phyloP scores from a whole-genome alignment of 805 yeast genomes.

The Yamadazyma olivae region DNA sequence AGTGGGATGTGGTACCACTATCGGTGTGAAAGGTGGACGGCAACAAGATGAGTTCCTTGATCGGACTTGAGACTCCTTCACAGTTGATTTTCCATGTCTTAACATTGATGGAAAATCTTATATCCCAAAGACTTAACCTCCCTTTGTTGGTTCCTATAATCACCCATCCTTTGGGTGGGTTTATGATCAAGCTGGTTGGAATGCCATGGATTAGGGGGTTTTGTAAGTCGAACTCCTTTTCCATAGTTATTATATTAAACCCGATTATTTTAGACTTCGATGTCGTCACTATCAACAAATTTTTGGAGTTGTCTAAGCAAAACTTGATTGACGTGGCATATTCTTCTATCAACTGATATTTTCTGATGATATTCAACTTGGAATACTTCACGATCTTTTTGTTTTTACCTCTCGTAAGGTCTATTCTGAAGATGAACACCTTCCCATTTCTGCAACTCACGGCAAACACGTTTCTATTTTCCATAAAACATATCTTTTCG shows the following conservation, averaged over 20 bases:
- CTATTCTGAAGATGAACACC: constrained; percentile 36
- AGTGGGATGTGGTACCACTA: constrained; percentile 8
- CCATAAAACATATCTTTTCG: constrained; percentile 48
- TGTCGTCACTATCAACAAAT: constrained; percentile 49
- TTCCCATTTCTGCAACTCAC: constrained; percentile 50
- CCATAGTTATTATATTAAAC: constrained; percentile 60
- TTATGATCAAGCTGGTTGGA: constrained; percentile 57
- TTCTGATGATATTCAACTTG: constrained; percentile 35
- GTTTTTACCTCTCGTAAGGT: constrained; percentile 31
- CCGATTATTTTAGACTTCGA: constrained; percentile 48
- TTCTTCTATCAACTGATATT: constrained; percentile 31
- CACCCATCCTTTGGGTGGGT: constrained; percentile 56
- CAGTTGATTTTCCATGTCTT: constrained; percentile 58
- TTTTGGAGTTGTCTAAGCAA: constrained; percentile 3
- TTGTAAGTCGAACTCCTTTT: constrained; percentile 35
- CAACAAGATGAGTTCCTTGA: constrained; percentile 10
- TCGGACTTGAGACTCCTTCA: neutral
- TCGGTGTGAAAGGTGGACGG: constrained; percentile 4
- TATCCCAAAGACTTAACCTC: constrained; percentile 75
- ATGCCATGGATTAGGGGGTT: constrained; percentile 67
- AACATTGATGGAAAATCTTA: constrained; percentile 59
- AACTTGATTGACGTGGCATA: constrained; percentile 9
- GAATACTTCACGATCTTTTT: constrained; percentile 27
- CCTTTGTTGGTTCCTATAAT: constrained; percentile 77
- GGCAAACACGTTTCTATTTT: constrained; percentile 55